phyloP scores from a whole-genome alignment of 2,329 filamentous ascomycete genomes.

The Chaetomium olivaceum region DNA sequence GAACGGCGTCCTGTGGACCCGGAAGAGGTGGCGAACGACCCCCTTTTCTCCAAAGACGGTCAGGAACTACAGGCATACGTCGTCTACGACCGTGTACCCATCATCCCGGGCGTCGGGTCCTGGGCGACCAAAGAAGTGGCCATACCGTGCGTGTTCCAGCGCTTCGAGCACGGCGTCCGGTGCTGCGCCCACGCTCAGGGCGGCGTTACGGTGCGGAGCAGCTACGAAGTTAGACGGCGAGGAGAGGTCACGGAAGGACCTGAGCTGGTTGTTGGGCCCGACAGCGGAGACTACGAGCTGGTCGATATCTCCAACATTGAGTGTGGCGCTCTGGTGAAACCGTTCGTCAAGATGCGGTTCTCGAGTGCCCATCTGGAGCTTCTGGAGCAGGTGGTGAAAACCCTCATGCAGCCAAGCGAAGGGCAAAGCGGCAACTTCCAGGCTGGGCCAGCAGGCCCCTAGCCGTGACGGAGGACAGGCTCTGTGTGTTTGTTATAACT shows the following conservation, averaged over 20 bases:
- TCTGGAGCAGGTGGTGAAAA: slow-evolving; percentile 36
- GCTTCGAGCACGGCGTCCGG: slow-evolving; percentile 44
- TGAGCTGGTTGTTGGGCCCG: slow-evolving; percentile 12
- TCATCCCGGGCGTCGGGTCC: slow-evolving; percentile 44
- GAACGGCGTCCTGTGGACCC: slow-evolving; percentile 40
- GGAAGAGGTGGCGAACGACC: slow-evolving; percentile 41
- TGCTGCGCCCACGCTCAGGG: slow-evolving; percentile 46
- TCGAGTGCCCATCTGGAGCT: slow-evolving; percentile 38
- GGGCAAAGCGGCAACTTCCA: background rate
- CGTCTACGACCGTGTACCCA: slow-evolving; percentile 40
- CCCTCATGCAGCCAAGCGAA: slow-evolving; percentile 15
- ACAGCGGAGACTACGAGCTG: slow-evolving; percentile 36
- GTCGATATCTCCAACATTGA: slow-evolving; percentile 40
- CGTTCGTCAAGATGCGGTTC: slow-evolving; percentile 40
- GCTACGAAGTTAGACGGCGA: slow-evolving; percentile 37
- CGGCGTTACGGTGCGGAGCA: slow-evolving; percentile 47
- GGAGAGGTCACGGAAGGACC: slow-evolving; percentile 28
- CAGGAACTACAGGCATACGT: slow-evolving; percentile 36
- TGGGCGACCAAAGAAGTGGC: slow-evolving; percentile 41
- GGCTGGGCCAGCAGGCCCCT: background rate
- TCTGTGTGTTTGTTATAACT: background rate
- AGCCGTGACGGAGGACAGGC: background rate
- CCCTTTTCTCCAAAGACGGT: slow-evolving; percentile 44
- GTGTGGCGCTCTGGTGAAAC: slow-evolving; percentile 39
- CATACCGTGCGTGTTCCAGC: slow-evolving; percentile 49